These are phyloP conservation scores for Dacryopinax spathularia DNA, from an alignment of 768 basidiomycete genomes.

Conservation along the genomic window DNA sequence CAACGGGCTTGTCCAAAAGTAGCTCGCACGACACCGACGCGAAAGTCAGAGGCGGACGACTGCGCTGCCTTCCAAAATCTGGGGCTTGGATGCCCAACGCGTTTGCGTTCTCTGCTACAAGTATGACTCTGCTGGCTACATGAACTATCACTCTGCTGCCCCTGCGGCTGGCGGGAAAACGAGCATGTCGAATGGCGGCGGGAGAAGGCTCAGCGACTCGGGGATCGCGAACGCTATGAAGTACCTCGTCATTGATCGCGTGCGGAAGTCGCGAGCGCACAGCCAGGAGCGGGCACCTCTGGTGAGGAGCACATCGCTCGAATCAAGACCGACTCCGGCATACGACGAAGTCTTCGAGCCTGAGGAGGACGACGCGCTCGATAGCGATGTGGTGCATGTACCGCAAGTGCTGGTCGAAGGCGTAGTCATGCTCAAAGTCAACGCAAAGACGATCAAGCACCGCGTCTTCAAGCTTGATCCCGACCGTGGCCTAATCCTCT, in stretches of 20 bases:
- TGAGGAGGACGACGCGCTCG: not conserved
- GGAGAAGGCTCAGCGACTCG: not conserved
- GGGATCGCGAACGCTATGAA: not conserved
- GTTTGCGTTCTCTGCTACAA: too few species aligned
- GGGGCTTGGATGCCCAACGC: too few species aligned
- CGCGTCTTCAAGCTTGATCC: constrained; percentile 58
- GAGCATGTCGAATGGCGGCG: not conserved
- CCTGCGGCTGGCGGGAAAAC: too few species aligned
- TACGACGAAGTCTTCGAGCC: not conserved
- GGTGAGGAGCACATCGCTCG: not conserved
- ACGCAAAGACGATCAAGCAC: constrained; percentile 58
- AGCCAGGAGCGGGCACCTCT: not conserved
- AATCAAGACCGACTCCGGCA: not conserved
- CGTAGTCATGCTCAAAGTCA: constrained; percentile 68
- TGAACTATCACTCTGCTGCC: not conserved
- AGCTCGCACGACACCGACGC: too few species aligned
- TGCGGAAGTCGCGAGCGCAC: not conserved
- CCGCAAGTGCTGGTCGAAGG: constrained; percentile 26
- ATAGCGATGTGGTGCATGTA: not conserved
- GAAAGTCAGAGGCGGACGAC: too few species aligned
- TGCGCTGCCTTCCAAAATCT: too few species aligned
- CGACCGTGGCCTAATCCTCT: constrained; percentile 67
- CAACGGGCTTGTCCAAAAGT: not conserved
- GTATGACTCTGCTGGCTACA: not conserved
- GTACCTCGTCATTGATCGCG: not conserved